These are phyloP conservation scores for Boletus sp. DNA, from an alignment of 768 basidiomycete species.

Conservation along the genomic window DNA sequence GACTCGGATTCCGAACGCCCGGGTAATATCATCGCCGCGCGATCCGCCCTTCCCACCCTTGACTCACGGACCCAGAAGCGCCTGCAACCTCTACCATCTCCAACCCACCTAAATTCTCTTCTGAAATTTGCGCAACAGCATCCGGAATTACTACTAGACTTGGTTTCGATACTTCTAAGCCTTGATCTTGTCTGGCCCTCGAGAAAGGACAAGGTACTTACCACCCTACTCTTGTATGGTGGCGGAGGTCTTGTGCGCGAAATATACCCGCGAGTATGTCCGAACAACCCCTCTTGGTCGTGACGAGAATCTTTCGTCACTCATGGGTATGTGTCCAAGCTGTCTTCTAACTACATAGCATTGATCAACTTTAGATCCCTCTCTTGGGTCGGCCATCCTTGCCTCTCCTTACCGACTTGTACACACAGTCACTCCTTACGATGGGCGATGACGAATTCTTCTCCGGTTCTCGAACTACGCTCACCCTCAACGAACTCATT, in stretches of 20 bases:
- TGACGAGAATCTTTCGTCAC: slow-evolving; percentile 41
- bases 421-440: slow-evolving; percentile 80
- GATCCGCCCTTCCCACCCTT: slow-evolving; percentile 38
- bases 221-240: slow-evolving; percentile 47
- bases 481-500: slow-evolving; percentile 77
- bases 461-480: slow-evolving; percentile 64
- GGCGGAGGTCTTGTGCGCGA: slow-evolving; percentile 70
- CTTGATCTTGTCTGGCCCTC: slow-evolving; percentile 62
- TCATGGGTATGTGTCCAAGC: slow-evolving; percentile 38
- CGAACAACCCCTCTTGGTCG: slow-evolving; percentile 60
- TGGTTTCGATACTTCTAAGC: slow-evolving; percentile 59
- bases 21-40: slow-evolving; percentile 36
- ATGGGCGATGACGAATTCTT: slow-evolving; percentile 99
- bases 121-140: slow-evolving; percentile 44
- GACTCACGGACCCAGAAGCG: slow-evolving; percentile 65
- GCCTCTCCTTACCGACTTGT: slow-evolving; percentile 77
- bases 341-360: neutral
- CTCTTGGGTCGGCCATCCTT: slow-evolving; percentile 59
- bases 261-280: slow-evolving; percentile 67
- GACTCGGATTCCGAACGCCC: slow-evolving; percentile 41
- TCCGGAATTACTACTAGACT: slow-evolving; percentile 39
- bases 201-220: slow-evolving; percentile 56
- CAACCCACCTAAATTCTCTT: slow-evolving; percentile 53
- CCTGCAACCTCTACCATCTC: slow-evolving; percentile 53
- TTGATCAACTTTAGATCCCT: slow-evolving; percentile 38